phyloP scores from a whole-genome alignment of 352 stramenopile species.

The Globisporangium spinosum region DNA sequence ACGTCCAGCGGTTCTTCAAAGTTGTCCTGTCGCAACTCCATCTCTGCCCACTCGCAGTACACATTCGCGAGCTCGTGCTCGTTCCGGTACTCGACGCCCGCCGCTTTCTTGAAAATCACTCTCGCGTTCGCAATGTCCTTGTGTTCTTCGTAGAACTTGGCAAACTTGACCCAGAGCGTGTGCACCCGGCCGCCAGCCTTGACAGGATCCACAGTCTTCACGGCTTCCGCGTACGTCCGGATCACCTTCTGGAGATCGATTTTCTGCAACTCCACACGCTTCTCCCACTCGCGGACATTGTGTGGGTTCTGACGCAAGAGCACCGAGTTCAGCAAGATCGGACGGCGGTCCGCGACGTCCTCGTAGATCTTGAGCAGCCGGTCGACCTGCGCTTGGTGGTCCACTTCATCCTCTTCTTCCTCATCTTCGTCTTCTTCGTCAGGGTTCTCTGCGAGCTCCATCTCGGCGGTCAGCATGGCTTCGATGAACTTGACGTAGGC shows the following conservation, averaged over 20 bases:
- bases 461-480: constrained; percentile 94
- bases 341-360: constrained; percentile 93
- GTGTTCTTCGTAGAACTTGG: constrained; percentile 93
- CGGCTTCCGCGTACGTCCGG: constrained; percentile 86
- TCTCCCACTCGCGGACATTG: constrained; percentile 97
- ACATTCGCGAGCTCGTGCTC: constrained; percentile 93
- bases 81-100: constrained; percentile 67
- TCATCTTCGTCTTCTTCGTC: constrained; percentile 75
- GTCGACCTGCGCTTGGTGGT: constrained; percentile 71
- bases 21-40: constrained; percentile 94
- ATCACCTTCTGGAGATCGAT: constrained; percentile 59
- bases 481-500: constrained; percentile 99
- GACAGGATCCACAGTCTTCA: constrained; percentile 89
- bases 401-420: constrained; percentile 48
- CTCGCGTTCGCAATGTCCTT: constrained; percentile 91
- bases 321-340: constrained; percentile 94
- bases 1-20: constrained; percentile 93
- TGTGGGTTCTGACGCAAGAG: constrained; percentile 98
- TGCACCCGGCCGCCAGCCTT: constrained; percentile 86
- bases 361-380: constrained; percentile 84
- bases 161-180: constrained; percentile 93
- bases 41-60: constrained; percentile 93
- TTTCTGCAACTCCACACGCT: constrained; percentile 88
- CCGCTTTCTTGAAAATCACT: constrained; percentile 90
- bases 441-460: constrained; percentile 72